Base-by-base conservation (phyloP, 2,329 filamentous ascomycete genomes). In the Xylaria sp. region DNA sequence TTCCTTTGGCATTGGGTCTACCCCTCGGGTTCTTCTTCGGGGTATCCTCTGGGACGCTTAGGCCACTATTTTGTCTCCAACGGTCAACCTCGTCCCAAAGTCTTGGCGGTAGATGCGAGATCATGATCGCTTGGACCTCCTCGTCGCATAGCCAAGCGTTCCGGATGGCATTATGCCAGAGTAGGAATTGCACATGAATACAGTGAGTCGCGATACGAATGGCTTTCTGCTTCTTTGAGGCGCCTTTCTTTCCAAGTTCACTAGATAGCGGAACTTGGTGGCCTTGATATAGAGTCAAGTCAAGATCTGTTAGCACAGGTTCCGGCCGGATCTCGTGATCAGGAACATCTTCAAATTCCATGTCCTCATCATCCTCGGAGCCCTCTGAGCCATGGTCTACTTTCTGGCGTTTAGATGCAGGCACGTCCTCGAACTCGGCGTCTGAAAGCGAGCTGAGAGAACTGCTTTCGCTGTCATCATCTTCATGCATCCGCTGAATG, bases 121-220 rank as follows among this genome's bases (percentile, higher is more conserved):
- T 78, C 68, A 97, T 78, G 16, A 86, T 88, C 9, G 86, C 84
- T 57, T 94, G 90, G 0, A 95, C 79, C 57, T 89, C 83, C 2
- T 80, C 71, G 64, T 97, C 90, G 62, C 90, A 90, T 18, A 92
- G 74, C 88, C 93, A 97, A 0, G 84, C 79, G 69, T 97, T 97
- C 39, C 90, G 85, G 13, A 94, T 73, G 0, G 90, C 84, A 67
- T 97, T 97, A 69, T 97, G 92, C 80, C 89, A 97, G 55, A 99
- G 81, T 16, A 99, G 76, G 48, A 86, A 84, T 69, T 95, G 87
- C 1, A 97, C 92, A 71, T 99, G 94, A 62, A 96, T 80, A 63
- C 90, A 90, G 71, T 99, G 94, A 0, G 91, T 92, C 2, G 86
- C 81, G 29, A 87, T 82, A 21, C 94, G 83, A 51, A 93, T 89